These are phyloP conservation scores for Crotalaria pallida DNA, from an alignment of 306 rosid genomes.

Conservation along the genomic window DNA sequence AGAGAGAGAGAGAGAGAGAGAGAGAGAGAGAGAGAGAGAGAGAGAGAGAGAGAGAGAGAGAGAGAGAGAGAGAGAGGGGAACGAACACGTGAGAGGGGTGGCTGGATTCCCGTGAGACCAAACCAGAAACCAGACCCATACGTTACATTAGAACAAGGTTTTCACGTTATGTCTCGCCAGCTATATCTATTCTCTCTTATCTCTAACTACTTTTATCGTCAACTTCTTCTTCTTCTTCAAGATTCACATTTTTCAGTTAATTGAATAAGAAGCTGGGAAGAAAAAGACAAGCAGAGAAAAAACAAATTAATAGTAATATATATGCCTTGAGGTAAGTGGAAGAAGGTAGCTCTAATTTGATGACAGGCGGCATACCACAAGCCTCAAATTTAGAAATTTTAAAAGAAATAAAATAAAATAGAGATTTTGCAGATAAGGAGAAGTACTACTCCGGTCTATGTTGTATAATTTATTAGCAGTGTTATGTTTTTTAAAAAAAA, in stretches of 20 bases:
- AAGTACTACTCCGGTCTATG: no score
- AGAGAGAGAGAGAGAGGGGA: conserved; percentile 5
- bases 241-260: not conserved
- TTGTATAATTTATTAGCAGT: no score
- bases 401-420: no score
- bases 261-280: not conserved
- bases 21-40: not conserved
- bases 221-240: not conserved
- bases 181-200: not conserved
- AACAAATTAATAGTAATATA: not conserved
- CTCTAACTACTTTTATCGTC: conserved; percentile 27
- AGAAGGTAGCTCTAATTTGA: not conserved
- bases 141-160: conserved; percentile 13
- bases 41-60: not conserved
- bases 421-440: no score
- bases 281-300: not conserved
- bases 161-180: conserved; percentile 35
- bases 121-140: conserved; percentile 27
- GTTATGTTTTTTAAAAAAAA: no score
- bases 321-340: not conserved
- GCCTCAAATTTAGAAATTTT: no score
- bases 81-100: conserved; percentile 62
- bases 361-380: not conserved
- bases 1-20: conserved; percentile 5
- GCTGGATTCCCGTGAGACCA: conserved; percentile 72